Base-by-base conservation (phyloP, 148 eudicot genomes). In the Dianthus caryophyllus region DNA sequence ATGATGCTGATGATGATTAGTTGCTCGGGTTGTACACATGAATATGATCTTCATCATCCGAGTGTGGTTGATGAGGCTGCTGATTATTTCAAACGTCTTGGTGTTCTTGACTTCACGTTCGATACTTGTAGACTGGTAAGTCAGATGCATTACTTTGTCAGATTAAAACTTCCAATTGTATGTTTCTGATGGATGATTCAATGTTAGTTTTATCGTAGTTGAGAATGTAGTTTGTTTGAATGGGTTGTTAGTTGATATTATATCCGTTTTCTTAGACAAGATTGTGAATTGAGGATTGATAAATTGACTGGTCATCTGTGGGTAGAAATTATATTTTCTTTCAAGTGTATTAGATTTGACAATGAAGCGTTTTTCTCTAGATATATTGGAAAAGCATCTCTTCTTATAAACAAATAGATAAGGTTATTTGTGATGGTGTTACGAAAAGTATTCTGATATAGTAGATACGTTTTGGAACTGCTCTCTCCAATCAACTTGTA, bases 11-110 rank as follows among this genome's bases (percentile, higher is more conserved):
- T 57, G 61, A 10, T 54, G 64, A 11, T 41, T 72, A 89, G 98
- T 73, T 89, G 98, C 60, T 93, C 95, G 15, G 99, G 99, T 33
- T 94, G 99, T 70, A 84, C 86, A 29, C 86, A 88, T 17, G 96
- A 94, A 80, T 73, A 77, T 75, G 76, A 90, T 64, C 90, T 94
- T 48, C 96, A 94, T 64, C 84, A 75, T 44, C 99, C 99, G 11
- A 58, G 47, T 17, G 71, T 88, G 36, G 84, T 90, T 5, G 89
- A 84, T 29, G 97, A 94, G 76, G 96, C 88, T 10, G 53, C 69
- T 15, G 73, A 65, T 1, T 94, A 81, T 77, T 94, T 94, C 72
- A 82, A 81, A 68, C 77, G 72, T 0, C 52, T 76, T 31, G 99
- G 99, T 31, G 79, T 88, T 1, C 49, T 80, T 8, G 87, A 84